A percentile compares a stretch with the other conserved stretches of the same genome.
phyloP scores from a whole-genome alignment of 352 stramenopile genomes.

The Pythium utonaiense region DNA sequence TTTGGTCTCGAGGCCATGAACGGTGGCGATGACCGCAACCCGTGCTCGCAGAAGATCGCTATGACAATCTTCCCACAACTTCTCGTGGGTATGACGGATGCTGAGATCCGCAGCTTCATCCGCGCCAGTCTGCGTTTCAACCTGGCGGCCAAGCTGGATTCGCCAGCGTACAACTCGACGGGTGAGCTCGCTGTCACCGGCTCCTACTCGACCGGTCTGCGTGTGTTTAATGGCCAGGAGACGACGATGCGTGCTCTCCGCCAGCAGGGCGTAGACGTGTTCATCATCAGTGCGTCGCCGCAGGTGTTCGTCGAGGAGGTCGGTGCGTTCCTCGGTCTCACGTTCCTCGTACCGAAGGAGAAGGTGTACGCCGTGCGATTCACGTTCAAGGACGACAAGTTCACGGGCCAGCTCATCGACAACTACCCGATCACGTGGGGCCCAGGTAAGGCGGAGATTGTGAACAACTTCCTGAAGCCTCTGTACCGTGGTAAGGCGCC shows the following conservation, averaged over 20 bases:
- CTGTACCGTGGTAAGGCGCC: constrained; percentile 43
- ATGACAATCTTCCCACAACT: constrained; percentile 60
- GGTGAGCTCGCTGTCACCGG: constrained; percentile 37
- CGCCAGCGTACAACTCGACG: constrained; percentile 35
- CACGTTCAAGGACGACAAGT: constrained; percentile 34
- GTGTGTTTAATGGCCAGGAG: constrained; percentile 61
- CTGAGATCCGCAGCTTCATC: constrained; percentile 49
- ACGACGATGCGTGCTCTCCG: constrained; percentile 51
- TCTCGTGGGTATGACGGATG: constrained; percentile 49
- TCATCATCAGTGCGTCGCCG: constrained; percentile 64
- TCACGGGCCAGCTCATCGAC: constrained; percentile 36
- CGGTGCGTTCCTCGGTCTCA: constrained; percentile 36
- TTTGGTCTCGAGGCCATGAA: constrained; percentile 47
- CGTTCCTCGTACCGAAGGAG: constrained; percentile 42
- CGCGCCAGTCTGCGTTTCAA: constrained; percentile 46
- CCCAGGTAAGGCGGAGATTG: constrained; percentile 45
- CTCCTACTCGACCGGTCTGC: constrained; percentile 47
- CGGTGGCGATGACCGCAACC: constrained; percentile 32
- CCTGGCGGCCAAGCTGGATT: constrained; percentile 36
- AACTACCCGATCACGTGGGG: constrained; percentile 71
- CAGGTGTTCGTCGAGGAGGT: constrained; percentile 51
- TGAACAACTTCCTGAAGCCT: constrained; percentile 42
- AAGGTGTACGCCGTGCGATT: constrained; percentile 65
- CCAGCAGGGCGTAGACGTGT: constrained; percentile 38
- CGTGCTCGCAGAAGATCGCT: constrained; percentile 38